These are phyloP conservation scores for Calcarisporium arbuscula DNA, from an alignment of 2,329 filamentous ascomycete species.

Conservation along the genomic window DNA sequence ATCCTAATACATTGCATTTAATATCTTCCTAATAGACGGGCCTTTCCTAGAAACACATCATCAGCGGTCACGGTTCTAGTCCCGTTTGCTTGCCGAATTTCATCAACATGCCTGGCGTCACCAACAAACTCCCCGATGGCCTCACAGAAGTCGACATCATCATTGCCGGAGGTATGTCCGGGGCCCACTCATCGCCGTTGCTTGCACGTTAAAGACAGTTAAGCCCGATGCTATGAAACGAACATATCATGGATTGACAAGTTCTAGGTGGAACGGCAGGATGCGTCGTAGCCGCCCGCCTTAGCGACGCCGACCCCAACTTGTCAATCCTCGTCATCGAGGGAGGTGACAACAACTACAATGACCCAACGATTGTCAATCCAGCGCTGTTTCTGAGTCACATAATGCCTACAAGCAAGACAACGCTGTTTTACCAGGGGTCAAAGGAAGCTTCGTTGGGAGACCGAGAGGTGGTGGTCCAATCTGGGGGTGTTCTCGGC, in stretches of 20 bases:
- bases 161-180: conserved; percentile 12
- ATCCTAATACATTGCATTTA: too few species aligned
- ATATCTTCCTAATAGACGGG: too few species aligned
- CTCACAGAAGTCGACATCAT: conserved; percentile 14
- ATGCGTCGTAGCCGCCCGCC: conserved; percentile 11
- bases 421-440: conserved; percentile 12
- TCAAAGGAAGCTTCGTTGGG: conserved; percentile 10
- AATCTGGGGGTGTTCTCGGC: conserved; percentile 14
- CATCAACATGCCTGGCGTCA: too few species aligned
- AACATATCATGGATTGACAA: neutral
- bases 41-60: too few species aligned
- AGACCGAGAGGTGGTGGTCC: conserved; percentile 10
- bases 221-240: neutral
- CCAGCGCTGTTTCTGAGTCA: conserved; percentile 11
- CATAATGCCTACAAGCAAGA: conserved; percentile 11
- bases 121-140: conserved; percentile 5
- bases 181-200: neutral
- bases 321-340: conserved; percentile 15
- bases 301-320: conserved; percentile 12
- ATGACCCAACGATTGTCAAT: conserved; percentile 12
- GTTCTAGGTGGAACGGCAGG: conserved; percentile 11
- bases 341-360: conserved; percentile 13
- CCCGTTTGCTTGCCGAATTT: too few species aligned
- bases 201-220: neutral
- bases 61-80: too few species aligned